Evolutionary conservation across 1,284 basidiomycete species (phyloP), one percentile per base, ranked within the genome.

Genomic region (Hypsizygus ulmarius): DNA sequence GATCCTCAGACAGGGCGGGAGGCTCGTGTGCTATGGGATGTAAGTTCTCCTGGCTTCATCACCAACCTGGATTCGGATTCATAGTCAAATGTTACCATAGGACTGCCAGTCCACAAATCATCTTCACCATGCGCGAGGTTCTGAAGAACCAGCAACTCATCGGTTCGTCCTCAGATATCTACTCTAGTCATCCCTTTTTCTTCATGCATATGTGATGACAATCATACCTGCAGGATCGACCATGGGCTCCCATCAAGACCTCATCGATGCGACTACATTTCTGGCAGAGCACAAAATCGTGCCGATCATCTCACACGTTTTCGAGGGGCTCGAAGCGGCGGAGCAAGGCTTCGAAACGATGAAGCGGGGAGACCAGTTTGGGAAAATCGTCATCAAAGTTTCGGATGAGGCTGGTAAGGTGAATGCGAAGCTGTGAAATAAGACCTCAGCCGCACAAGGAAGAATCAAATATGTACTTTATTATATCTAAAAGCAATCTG

Each of bases 181-280:
- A n/a, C 8, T 32, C 39, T 10, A 18, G 33, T 37, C 37, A 37
- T n/a, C 47, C 27, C 6, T 35, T 28, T 34, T 37, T 11, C 15
- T 44, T 39, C 39, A 7, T 36, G 32, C 51, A 45, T 46, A 15
- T 10, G 18, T 33, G 16, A 19, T 54, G 27, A 40, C 45, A 39
- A 44, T 39, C 8, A 16, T 36, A 34, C 19, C n/a, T 11, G 40
- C 56, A 87, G 86, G 87, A 37, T 86, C 87, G 0, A 91, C 87
- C 15, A 90, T 94, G 87, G 92, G 90, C 10, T 91, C 89, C n/a
- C 77, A 77, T 47, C 71, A 78, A 47, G 91, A 94, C 68, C 76
- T 94, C 48, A 64, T 75, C 44, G 78, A 82, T 29, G 87, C 87
- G 16, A 87, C 90, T 0, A 65, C 70, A 12, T 93, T 94, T 66